Evolutionary conservation across 352 stramenopile species (phyloP), one percentile per base, ranked within the genome.

Genomic region (Bremia lactucae): DNA sequence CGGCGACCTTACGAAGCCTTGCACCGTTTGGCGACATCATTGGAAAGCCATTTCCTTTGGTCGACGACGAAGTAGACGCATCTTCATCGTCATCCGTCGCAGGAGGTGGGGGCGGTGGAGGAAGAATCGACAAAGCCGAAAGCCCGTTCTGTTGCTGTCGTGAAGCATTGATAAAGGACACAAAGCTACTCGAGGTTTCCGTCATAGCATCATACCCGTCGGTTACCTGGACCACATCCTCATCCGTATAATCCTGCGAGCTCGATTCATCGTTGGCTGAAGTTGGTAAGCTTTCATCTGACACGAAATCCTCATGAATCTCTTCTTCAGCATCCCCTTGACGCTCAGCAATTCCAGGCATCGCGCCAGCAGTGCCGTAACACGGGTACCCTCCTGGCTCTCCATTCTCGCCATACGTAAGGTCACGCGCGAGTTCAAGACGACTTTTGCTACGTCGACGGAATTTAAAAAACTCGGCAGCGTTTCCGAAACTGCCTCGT

Each of bases 21-120:
- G 75, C 61, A 35, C 78, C 75, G 21, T 88, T 90, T 3, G 78
- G 78, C 42, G 75, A 88, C 78, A 90, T 90, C 71, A 87, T 87
- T 6, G 78, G 78, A 13, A 90, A 58, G 3, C 58, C 52, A 25
- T 55, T 62, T 31, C 48, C 58, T 20, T 67, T 63, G 23, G 72
- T 77, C 2, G 65, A 76, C 3, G 72, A 83, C 6, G 74, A 67
- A 10, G 67, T 68, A 10, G 71, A 81, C 18, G 61, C 64, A 14
- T 66, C 72, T 31, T 85, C 70, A 2, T 86, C 72, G 36, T 83
- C 71, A 39, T 89, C 77, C 18, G 68, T 61, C 46, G 79, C 78
- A 3, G 75, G 69, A 16, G 78, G 77, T 4, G 77, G 78, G 0
- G 75, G 74, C 0, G 78, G 78, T 0, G 66, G 66, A 4, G 74